Evolutionary conservation across 495 filamentous ascomycete species (phyloP).

Genomic region (Cercophora sp.): DNA sequence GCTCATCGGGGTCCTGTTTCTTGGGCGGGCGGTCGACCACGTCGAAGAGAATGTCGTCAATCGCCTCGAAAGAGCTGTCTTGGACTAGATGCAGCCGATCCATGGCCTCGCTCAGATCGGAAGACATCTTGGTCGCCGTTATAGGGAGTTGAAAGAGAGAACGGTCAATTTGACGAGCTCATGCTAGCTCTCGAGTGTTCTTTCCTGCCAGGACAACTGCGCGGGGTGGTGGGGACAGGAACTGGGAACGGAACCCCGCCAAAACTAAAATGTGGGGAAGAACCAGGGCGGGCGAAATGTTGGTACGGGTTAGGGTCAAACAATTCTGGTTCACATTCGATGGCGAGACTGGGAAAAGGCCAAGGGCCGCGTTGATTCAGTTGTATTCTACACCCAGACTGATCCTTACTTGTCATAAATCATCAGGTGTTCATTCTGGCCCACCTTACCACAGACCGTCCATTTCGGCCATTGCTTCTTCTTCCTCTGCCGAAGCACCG

Average conservation of each 20-base stretch:
- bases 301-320: constrained; percentile 2
- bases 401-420: neutral
- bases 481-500: constrained; percentile 52
- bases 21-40: constrained; percentile 55
- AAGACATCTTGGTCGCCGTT: constrained; percentile 30
- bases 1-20: constrained; percentile 50
- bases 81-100: constrained; percentile 34
- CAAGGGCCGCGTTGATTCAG: too few relatives aligned
- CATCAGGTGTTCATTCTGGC: neutral
- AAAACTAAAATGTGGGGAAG: constrained; percentile 18
- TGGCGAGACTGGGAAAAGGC: too few relatives aligned
- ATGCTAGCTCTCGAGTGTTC: neutral
- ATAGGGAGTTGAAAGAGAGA: neutral
- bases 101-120: constrained; percentile 37
- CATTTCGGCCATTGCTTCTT: constrained; percentile 67
- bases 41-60: constrained; percentile 56
- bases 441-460: constrained; percentile 52
- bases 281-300: too few relatives aligned
- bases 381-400: neutral
- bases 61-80: constrained; percentile 28
- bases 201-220: neutral
- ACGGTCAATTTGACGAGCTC: too few relatives aligned
- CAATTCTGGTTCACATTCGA: too few relatives aligned
- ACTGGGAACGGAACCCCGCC: constrained; percentile 14
- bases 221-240: neutral